These are phyloP conservation scores for Debaryomyces tyrocola DNA, from an alignment of 805 yeast genomes.

Conservation along the genomic window DNA sequence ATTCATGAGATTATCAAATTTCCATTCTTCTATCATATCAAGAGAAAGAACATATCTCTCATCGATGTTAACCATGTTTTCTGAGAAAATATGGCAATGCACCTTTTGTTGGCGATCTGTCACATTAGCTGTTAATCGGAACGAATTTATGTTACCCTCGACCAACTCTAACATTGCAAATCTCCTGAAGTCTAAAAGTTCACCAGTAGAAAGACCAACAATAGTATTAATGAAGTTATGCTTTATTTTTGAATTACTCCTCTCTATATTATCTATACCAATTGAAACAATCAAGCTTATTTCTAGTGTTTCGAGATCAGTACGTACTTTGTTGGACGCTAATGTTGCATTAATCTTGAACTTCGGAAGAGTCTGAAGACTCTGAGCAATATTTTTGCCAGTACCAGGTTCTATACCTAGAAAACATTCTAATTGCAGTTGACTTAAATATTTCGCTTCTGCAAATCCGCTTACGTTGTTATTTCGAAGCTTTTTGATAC, in stretches of 20 bases:
- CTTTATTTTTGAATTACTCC: slow-evolving; percentile 19
- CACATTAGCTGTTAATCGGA: slow-evolving; percentile 22
- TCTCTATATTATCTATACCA: background rate
- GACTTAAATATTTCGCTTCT: slow-evolving; percentile 26
- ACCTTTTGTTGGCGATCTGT: slow-evolving; percentile 17
- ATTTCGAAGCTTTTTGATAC: slow-evolving; percentile 37
- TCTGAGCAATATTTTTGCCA: slow-evolving; percentile 36
- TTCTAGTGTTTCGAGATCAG: background rate
- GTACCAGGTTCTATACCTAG: slow-evolving; percentile 41
- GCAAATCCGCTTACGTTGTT: slow-evolving; percentile 32
- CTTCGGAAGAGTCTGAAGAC: slow-evolving; percentile 36
- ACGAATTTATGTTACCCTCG: slow-evolving; percentile 17
- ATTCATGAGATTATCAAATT: background rate
- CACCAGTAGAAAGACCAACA: slow-evolving; percentile 28
- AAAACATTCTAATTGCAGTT: slow-evolving; percentile 39
- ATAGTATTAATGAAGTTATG: slow-evolving; percentile 29
- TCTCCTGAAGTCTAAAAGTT: slow-evolving; percentile 46
- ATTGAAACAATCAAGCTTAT: background rate
- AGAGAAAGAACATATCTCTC: background rate
- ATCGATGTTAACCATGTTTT: slow-evolving; percentile 37
- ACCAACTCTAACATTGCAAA: slow-evolving; percentile 24
- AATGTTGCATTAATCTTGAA: slow-evolving; percentile 15
- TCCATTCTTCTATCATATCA: background rate
- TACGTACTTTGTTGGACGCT: slow-evolving; percentile 1
- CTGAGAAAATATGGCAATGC: slow-evolving; percentile 32